Evolutionary conservation across 768 basidiomycete genomes (phyloP).

Genomic region (Zangia roseola): DNA sequence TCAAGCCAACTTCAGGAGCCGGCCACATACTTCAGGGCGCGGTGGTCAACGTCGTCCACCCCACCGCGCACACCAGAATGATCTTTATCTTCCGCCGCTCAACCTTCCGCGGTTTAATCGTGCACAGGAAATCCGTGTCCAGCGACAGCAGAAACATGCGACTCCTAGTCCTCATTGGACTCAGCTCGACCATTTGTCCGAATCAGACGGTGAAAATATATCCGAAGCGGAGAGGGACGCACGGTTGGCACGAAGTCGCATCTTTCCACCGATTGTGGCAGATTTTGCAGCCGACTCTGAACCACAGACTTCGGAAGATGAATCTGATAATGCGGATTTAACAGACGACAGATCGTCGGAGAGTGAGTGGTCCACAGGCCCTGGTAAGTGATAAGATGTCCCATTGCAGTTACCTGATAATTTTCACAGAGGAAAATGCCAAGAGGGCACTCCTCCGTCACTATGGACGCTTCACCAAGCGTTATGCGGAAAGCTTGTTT

Average conservation of each 20-base stretch:
- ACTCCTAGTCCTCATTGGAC: conserved; percentile 20
- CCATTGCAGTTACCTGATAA: conserved; percentile 10
- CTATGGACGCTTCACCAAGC: conserved; percentile 49
- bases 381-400: conserved; percentile 12
- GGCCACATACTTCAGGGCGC: background rate
- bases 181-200: conserved; percentile 40
- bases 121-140: conserved; percentile 1
- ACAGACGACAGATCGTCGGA: conserved; percentile 46
- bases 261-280: conserved; percentile 34
- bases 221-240: conserved; percentile 71
- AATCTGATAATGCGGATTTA: conserved; percentile 75
- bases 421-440: conserved; percentile 15
- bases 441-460: conserved; percentile 35
- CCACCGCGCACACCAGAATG: conserved; percentile 39
- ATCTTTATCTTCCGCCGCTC: conserved; percentile 49
- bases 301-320: conserved; percentile 62
- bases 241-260: conserved; percentile 66
- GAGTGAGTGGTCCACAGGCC: conserved; percentile 44
- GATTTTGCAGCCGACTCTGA: conserved; percentile 40
- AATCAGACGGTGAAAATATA: conserved; percentile 62
- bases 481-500: conserved; percentile 41
- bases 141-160: conserved; percentile 6
- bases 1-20: conserved; percentile 4
- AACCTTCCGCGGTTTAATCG: conserved; percentile 27
- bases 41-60: conserved; percentile 6